Base-by-base conservation (phyloP, 305 asterid species). In the Solanum chacoense region DNA sequence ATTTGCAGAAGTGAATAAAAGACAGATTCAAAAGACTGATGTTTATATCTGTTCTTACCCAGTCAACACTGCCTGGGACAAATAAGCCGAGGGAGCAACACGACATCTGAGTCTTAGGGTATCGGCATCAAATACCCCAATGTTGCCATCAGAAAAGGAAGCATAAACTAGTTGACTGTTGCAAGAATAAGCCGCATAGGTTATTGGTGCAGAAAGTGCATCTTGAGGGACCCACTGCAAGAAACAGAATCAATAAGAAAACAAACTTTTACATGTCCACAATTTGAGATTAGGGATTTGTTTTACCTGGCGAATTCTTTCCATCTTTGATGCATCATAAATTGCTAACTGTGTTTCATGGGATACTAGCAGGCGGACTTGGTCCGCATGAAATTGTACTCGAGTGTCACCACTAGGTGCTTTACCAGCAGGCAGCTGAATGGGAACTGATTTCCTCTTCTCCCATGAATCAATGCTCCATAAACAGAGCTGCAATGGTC, bases 381-480 rank as follows among this genome's bases (percentile, higher is more conserved):
- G 99, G 90, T 98, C 99, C 8, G 95, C 87, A 65, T 96, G 99
- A 90, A 98, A 98, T 89, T 96, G 99, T 85, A 98, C 99, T 79
- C 98, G 94, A 59, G 99, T 98, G 91, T 98, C 99, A 79, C 99
- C 99, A 55, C 59, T 88, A 45, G 99, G 96, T 84, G 98, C 94
- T 96, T 95, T 98, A 34, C 98, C 99, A 31, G 94, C 95, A 87
- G 99, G 98, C 63, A 98, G 94, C 88, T 98, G 99, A 87, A 98
- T 94, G 11, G 92, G 94, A 36, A 96, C 95, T 11, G 96, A 89
- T 90, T 94, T 96, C 90, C 96, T 95, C 91, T 95, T 98, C 89
- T 96, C 99, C 99, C 99, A 98, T 0, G 96, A 90, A 92, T 98
- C 98, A 78, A 96, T 96, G 93, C 99, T 98, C 99, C 99, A 98